Evolutionary conservation across 2,329 filamentous ascomycete genomes (phyloP), one percentile per base, ranked within the genome.

Genomic region (Chrysosporium keratinophilum): DNA sequence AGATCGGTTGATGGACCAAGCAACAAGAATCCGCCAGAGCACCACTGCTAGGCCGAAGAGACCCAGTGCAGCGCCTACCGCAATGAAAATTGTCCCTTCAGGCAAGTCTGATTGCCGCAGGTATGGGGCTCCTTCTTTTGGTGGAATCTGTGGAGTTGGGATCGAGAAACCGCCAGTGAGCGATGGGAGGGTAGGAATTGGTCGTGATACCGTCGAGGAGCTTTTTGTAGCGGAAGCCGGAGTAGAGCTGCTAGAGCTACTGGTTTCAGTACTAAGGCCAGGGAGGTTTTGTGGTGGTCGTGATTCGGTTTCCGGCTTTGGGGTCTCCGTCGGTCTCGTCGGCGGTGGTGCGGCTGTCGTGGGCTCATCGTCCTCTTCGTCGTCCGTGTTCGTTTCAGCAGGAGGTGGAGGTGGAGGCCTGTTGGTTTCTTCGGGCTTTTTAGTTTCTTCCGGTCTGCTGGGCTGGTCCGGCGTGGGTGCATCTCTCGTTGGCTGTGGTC

Each of bases 41-140:
- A 98, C 77, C 43, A 97, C 81, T n/a, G 82, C 83, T 7, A 88
- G 74, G 10, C 83, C 88, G 59, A 96, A 81, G 60, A 89, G 84
- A 14, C 88, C 93, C 5, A 98, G 79, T 28, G 88, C 84, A 23
- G 89, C 86, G 44, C 93, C 93, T 1, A 97, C 93, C 19, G 83
- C 85, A 63, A 98, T 98, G 73, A 98, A 98, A 56, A 98, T 85
- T 3, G 91, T 96, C 52, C 93, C 93, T 64, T 97, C 87, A 1
- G 93, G 93, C 10, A 90, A 76, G 51, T 73, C 83, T 0, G 89
- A 94, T 63, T 84, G 83, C 65, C 90, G 84, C 88, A 97, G 95
- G 67, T 88, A 98, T 14, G 91, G 89, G 4, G 93, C 93, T 64
- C 85, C 81, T 39, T 80, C 77, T 2, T 87, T 95, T 23, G 89